Base-by-base conservation (phyloP, 2,329 filamentous ascomycete species). In the Niveomyces coronatus region DNA sequence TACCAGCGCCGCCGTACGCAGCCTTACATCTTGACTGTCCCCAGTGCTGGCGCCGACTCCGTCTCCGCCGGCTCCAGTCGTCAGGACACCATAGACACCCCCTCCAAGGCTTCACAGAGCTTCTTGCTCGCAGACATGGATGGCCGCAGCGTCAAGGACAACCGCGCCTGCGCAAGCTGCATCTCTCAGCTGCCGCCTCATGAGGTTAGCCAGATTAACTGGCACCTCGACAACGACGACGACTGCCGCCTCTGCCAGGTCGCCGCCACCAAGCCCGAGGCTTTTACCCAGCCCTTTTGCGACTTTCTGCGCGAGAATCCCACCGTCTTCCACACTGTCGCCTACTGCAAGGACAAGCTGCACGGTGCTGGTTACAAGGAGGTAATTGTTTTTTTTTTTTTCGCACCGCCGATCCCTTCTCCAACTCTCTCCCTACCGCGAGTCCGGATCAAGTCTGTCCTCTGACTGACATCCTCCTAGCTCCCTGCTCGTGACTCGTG, bases 251-350 rank as follows among this genome's bases (percentile, higher is more conserved):
- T 65, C 32, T 65, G 63, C 49, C 49, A 54, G 37, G 49, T 61
- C 31, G 53, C 53, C 45, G 55, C 63, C 39, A 53, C 59, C 47
- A 63, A 65, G 37, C 73, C 77, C 4, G 77, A 79, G 51, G 70
- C 69, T 42, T 94, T 87, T 57, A 83, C 85, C 8, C 70, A 86
- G 61, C 85, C 87, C 1, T 95, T 94, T 57, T 81, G 82, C 56
- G 73, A 85, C 37, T 96, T 95, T 56, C 74, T 96, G 65, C 83
- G 79, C 31, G 73, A 83, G 45, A 94, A 95, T 55, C 91, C 91
- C 0, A 96, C 91, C 8, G 76, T 95, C 32, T 98, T 94, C 59
- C 91, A 98, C 53, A 78, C 85, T 1, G 87, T 95, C 19, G 74
- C 78, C 41, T 76, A 85, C 49, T 85, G 94, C 56, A 78, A 81